phyloP scores from a whole-genome alignment of 495 filamentous ascomycete genomes.

The Annulohypoxylon maeteangense region DNA sequence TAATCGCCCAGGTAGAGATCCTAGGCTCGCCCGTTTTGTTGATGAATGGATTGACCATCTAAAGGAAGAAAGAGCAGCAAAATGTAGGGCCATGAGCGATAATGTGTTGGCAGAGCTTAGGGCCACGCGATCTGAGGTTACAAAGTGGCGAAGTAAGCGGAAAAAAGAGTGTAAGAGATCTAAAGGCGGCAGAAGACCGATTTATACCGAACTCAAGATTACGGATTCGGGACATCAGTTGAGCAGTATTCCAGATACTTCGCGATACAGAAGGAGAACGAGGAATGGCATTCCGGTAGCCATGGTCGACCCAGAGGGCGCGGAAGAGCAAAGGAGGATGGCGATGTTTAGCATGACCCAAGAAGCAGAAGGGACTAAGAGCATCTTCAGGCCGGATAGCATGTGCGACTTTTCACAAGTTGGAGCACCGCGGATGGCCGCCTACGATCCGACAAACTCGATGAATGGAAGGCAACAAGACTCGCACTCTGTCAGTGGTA shows the following conservation, averaged over 20 bases:
- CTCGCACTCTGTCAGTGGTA: background rate
- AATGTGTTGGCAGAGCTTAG: constrained; percentile 27
- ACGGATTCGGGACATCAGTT: constrained; percentile 17
- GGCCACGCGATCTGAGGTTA: constrained; percentile 24
- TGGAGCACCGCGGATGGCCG: background rate
- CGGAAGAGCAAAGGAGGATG: constrained; percentile 32
- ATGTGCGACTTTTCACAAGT: constrained; percentile 26
- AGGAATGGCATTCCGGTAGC: constrained; percentile 45
- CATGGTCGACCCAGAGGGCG: constrained; percentile 28
- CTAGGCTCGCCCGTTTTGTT: constrained; percentile 50
- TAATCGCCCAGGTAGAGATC: constrained; percentile 6
- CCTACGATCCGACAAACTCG: background rate
- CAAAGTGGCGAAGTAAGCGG: constrained; percentile 31
- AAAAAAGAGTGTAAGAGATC: constrained; percentile 4
- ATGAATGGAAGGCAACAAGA: background rate
- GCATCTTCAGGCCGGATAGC: constrained; percentile 44
- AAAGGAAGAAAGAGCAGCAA: constrained; percentile 10
- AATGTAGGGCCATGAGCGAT: constrained; percentile 38
- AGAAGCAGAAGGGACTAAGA: background rate
- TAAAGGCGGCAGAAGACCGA: background rate
- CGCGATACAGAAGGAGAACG: constrained; percentile 26
- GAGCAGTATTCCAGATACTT: constrained; percentile 8
- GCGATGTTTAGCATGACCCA: constrained; percentile 21
- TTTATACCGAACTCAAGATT: constrained; percentile 35
- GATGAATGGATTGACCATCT: constrained; percentile 55